A percentile compares a stretch with the other conserved stretches of the same genome.
These are phyloP conservation scores for Pleurotus eryngii DNA, from an alignment of 768 basidiomycete genomes.

Conservation along the genomic window DNA sequence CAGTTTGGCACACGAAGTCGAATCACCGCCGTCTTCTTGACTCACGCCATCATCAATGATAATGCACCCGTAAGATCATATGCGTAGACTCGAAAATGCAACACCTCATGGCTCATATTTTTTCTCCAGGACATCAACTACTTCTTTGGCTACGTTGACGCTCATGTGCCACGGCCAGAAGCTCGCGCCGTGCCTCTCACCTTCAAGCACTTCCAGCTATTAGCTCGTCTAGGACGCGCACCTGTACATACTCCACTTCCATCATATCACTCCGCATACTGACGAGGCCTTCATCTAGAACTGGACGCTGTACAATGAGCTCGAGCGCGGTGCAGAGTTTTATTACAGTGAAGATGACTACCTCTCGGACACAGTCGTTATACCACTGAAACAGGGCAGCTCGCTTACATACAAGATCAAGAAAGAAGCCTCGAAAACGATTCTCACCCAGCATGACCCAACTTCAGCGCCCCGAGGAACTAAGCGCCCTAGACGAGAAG, in stretches of 20 bases:
- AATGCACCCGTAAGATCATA: slow-evolving; percentile 39
- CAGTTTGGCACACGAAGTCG: slow-evolving; percentile 54
- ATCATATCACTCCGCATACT: not conserved
- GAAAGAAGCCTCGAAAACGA: slow-evolving; percentile 29
- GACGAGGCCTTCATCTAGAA: slow-evolving; percentile 31
- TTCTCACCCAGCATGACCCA: not conserved
- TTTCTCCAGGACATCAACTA: not conserved
- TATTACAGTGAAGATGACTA: slow-evolving; percentile 72
- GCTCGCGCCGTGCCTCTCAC: slow-evolving; percentile 58
- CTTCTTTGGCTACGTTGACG: slow-evolving; percentile 7
- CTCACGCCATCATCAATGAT: slow-evolving; percentile 70
- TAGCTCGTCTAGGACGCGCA: slow-evolving; percentile 61
- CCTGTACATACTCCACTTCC: slow-evolving; percentile 42
- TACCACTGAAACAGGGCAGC: not conserved
- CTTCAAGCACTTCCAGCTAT: slow-evolving; percentile 71
- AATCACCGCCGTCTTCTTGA: slow-evolving; percentile 65
- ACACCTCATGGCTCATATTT: not conserved
- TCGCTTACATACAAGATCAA: slow-evolving; percentile 29
- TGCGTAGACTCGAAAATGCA: slow-evolving; percentile 3
- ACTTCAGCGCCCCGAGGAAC: slow-evolving; percentile 19
- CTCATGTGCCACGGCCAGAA: not conserved
- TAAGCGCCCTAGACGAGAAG: slow-evolving; percentile 61
- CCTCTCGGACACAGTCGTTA: slow-evolving; percentile 31
- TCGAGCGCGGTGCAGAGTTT: slow-evolving; percentile 65
- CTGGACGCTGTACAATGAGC: slow-evolving; percentile 53